phyloP scores from a whole-genome alignment of 2,329 filamentous ascomycete genomes.

The Harringtonia lauricola region DNA sequence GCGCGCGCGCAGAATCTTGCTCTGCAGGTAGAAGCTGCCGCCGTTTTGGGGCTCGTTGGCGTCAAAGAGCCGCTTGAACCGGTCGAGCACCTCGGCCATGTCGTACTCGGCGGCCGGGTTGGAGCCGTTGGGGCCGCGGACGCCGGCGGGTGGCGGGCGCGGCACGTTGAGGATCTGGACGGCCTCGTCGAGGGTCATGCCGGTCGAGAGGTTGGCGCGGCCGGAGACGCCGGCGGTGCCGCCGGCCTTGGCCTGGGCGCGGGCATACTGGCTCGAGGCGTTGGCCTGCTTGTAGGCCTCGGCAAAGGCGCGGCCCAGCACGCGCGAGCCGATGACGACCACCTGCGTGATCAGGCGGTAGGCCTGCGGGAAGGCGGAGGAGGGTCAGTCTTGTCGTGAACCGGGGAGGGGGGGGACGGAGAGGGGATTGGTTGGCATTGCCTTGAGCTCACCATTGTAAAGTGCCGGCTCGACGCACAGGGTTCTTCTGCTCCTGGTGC shows the following conservation, averaged over 20 bases:
- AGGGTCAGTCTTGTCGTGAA: background rate
- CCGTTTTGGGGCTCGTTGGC: constrained; percentile 90
- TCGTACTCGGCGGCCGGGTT: constrained; percentile 27
- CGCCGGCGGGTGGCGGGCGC: constrained; percentile 65
- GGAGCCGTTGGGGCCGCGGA: constrained; percentile 11
- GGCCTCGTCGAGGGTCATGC: constrained; percentile 89
- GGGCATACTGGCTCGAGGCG: constrained; percentile 72
- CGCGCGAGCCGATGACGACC: constrained; percentile 79
- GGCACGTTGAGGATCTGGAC: constrained; percentile 90
- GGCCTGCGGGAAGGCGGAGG: constrained; percentile 45
- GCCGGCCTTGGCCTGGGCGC: constrained; percentile 54
- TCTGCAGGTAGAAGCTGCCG: constrained; percentile 96
- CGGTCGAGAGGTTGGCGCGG: constrained; percentile 39
- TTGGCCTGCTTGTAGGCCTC: constrained; percentile 95
- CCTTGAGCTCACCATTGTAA: no score
- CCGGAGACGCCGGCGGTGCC: constrained; percentile 30
- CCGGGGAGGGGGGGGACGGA: no score
- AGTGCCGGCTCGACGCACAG: no score
- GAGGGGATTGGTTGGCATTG: no score
- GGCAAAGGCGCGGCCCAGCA: constrained; percentile 82
- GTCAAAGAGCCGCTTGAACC: constrained; percentile 94
- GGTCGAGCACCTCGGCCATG: constrained; percentile 66
- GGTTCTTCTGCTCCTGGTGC: background rate
- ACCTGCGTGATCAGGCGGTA: constrained; percentile 92
- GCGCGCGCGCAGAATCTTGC: constrained; percentile 84